Percentiles rank a stretch among this genome's conserved stretches.
Evolutionary conservation across 805 yeast species (phyloP).

Genomic region (Alloascoidea hylecoeti): DNA sequence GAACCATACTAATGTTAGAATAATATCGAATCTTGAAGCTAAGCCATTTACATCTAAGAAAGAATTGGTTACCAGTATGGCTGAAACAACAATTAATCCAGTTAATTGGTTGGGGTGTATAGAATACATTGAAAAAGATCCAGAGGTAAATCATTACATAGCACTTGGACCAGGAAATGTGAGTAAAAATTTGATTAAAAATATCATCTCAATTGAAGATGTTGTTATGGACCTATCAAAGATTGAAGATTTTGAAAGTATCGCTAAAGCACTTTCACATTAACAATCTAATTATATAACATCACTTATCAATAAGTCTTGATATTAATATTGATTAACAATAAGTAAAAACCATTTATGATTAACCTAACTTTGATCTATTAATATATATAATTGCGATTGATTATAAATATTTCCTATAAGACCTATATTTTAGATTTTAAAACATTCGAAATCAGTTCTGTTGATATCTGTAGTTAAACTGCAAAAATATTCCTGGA

Average conservation of each 20-base stretch:
- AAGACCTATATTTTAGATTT: no score
- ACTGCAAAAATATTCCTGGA: no score
- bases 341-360: no score
- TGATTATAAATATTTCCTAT: no score
- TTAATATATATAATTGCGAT: no score
- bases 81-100: slow-evolving; percentile 14
- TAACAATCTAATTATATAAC: no score
- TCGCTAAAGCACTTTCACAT: no score
- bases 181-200: slow-evolving; percentile 8
- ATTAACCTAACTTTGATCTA: no score
- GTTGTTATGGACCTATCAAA: neutral
- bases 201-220: neutral
- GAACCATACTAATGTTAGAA: slow-evolving; percentile 8
- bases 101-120: slow-evolving; percentile 17
- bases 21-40: slow-evolving; percentile 19
- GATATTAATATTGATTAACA: no score
- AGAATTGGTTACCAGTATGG: slow-evolving; percentile 13
- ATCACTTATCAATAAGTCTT: no score
- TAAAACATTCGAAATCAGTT: no score
- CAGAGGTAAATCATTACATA: slow-evolving; percentile 8
- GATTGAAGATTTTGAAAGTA: neutral
- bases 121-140: slow-evolving; percentile 6
- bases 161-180: slow-evolving; percentile 16
- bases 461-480: no score
- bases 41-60: slow-evolving; percentile 13